Base-by-base conservation (phyloP, 164 flowering plant species). In the Houttuynia cordata region DNA sequence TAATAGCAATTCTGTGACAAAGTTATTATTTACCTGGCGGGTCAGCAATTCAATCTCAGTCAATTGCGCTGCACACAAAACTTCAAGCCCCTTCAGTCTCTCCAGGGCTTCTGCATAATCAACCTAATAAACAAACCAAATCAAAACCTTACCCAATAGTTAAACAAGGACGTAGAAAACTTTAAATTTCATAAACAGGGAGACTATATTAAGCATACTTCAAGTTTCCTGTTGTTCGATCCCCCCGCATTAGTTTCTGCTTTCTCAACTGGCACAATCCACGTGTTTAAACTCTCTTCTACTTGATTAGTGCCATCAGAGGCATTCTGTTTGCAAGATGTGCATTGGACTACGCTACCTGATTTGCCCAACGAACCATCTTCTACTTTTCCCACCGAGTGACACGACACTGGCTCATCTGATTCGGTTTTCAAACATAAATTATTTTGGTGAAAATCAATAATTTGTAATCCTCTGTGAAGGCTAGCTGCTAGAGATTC, bases 401-500 rank as follows among this genome's bases (percentile, higher is more conserved):
- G 75, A 66, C 78, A 10, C 37, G 37, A 30, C 6, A 30, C 2
- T 45, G 1, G 49, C 51, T 84, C 69, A 60, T 75, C 78, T 18
- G 81, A 73, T 30, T 88, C 77, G 71, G 69, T 80, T 60, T 62
- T 75, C 54, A 79, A 67, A 22, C 70, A 71, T 18, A 87, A 80
- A 58, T 68, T 81, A 69, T 62, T 66, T 67, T 91, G 90, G 65
- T 94, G 99, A 71, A 75, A 24, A 60, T 87, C 94, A 57, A 94
- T 88, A 47, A 94, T 85, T 76, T 87, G 78, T 67, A 88, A 70
- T 51, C 99, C 99, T 71, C 95, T 83, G 10, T 85, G 89, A 57
- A 94, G 91, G 69, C 99, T 94, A 53, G 94, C 90, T 54, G 95
- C 97, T 79, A 94, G 75, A 18, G 93, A 82, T 45, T 90, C 88